Base-by-base conservation (phyloP, 2,329 filamentous ascomycete species). In the Aspergillus luchuensis region DNA sequence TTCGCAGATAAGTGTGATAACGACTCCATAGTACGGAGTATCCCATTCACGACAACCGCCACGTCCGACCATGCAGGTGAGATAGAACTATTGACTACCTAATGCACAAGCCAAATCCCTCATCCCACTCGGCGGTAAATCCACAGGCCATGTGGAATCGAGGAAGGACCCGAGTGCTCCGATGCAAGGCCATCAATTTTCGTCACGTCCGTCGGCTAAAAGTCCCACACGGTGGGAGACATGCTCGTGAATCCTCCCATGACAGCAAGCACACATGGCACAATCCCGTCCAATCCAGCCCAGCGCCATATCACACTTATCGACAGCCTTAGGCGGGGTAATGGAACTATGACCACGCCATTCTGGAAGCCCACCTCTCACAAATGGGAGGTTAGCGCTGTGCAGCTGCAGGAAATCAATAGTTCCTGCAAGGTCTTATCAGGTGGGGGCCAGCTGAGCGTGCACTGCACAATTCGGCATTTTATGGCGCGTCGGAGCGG, bases 401-500 rank as follows among this genome's bases (percentile, higher is more conserved):
- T 45, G 39, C 23, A 33, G 33, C 39, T 56, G 53, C 53, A 56
- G 53, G 53, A 56, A 19, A 47, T 56, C 53, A 23, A 56, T 56
- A 56, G 53, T 56, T 47, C 53, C 53, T 56, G 53, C 53, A 56
- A 13, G 25, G 41, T 15, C 53, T 56, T 45, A 56, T 56, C 53
- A 33, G 36, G 23, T 47, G 23, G 39, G 25, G 47, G 25, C 45
- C 47, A 50, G 47, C 47, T 50, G 47, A 50, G 28, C 8, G 13
- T 10, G 47, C 13, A 49, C 6, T 28, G 23, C 11, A 25, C 8
- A 3, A 23, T 3, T 50, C 4, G 47, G 4, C 13, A 5, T 5
- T 33, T 19, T 17, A 33, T 33, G 47, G 47, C n/a, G 53, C 53
- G 38, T 43, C 52, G 23, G 38, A 45, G 36, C 19, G 50, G 3